Percentiles rank a stretch among this genome's conserved stretches.
Conservation (phyloP, 805 yeast genomes). For the Lachancea quebecensis region DNA sequence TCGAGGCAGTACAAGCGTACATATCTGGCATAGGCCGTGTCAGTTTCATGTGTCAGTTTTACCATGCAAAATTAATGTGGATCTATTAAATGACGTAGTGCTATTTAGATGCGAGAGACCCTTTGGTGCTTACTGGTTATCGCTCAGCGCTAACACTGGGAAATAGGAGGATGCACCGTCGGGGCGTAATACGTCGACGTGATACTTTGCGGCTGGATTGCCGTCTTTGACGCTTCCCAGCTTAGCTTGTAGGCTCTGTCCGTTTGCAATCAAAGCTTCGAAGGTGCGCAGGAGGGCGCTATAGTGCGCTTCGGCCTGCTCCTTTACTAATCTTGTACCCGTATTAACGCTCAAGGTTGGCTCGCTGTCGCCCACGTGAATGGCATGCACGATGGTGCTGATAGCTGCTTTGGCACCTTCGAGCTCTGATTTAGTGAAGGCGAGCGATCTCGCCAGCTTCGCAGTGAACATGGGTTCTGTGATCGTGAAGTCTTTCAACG, state of each 20-base stretch:
- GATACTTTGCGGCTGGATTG: slow-evolving; percentile 3
- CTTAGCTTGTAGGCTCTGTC: slow-evolving; percentile 7
- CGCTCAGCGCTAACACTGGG: slow-evolving; percentile 16
- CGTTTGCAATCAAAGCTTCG: slow-evolving; percentile 12
- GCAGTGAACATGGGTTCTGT: slow-evolving; percentile 15
- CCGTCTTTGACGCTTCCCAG: slow-evolving; percentile 2
- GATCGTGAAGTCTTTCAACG: slow-evolving; percentile 18
- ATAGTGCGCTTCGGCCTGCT: slow-evolving; percentile 29
- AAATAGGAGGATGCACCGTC: slow-evolving; percentile 16
- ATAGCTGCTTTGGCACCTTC: slow-evolving; percentile 11
- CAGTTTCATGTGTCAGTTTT: too few species aligned
- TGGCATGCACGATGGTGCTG: slow-evolving; percentile 14
- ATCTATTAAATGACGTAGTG: too few species aligned
- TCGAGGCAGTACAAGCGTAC: too few species aligned
- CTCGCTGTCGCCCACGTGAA: slow-evolving; percentile 16
- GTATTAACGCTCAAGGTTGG: slow-evolving; percentile 17
- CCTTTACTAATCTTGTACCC: slow-evolving; percentile 25
- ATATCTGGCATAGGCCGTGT: too few species aligned
- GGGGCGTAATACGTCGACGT: slow-evolving; percentile 8
- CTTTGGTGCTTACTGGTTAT: not conserved
- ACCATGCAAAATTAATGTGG: too few species aligned
- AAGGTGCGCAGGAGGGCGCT: slow-evolving; percentile 18
- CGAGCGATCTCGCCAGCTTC: slow-evolving; percentile 14
- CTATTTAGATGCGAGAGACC: too few species aligned
- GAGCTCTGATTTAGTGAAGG: slow-evolving; percentile 17